phyloP scores from a whole-genome alignment of 495 filamentous ascomycete species.

The Terfezia claveryi region DNA sequence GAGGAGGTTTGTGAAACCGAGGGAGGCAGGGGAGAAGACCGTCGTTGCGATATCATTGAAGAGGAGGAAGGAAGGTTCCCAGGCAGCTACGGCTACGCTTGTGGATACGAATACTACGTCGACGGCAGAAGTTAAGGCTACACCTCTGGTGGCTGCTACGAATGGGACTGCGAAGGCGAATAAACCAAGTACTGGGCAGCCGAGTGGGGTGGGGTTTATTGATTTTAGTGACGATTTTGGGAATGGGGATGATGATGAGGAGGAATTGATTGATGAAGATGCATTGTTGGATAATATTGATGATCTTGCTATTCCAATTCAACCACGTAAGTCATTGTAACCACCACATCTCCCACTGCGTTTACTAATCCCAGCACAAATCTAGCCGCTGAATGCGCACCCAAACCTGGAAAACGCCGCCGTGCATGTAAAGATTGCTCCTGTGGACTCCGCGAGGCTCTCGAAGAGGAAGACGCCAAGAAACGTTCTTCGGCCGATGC shows the following conservation, averaged over 20 bases:
- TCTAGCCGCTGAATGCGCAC: conserved; percentile 60
- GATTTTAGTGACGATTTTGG: conserved; percentile 48
- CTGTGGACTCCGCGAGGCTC: conserved; percentile 58
- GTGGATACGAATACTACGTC: conserved; percentile 8
- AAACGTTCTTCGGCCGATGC: conserved; percentile 44
- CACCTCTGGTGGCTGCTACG: conserved; percentile 1
- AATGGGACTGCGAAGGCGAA: not conserved
- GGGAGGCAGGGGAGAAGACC: not conserved
- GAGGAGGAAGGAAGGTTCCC: conserved; percentile 27
- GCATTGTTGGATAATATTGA: conserved; percentile 44
- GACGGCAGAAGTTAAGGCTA: conserved; percentile 10
- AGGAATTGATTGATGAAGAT: conserved; percentile 81
- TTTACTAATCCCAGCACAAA: conserved; percentile 4
- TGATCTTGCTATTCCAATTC: conserved; percentile 47
- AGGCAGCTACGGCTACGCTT: conserved; percentile 6
- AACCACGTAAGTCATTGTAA: conserved; percentile 40
- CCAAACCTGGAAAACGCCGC: conserved; percentile 62
- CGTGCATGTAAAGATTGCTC: conserved; percentile 96
- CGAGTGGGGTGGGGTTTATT: conserved; percentile 47
- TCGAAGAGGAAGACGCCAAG: conserved; percentile 41
- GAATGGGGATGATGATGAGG: conserved; percentile 33
- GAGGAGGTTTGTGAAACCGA: conserved; percentile 34
- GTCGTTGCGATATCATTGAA: conserved; percentile 30
- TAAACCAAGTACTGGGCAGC: conserved; percentile 15
- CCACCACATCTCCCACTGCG: not conserved